A percentile compares a stretch with the other conserved stretches of the same genome.
Conservation (phyloP, 345 rosid species). For the Eucalyptus polyanthemos region DNA sequence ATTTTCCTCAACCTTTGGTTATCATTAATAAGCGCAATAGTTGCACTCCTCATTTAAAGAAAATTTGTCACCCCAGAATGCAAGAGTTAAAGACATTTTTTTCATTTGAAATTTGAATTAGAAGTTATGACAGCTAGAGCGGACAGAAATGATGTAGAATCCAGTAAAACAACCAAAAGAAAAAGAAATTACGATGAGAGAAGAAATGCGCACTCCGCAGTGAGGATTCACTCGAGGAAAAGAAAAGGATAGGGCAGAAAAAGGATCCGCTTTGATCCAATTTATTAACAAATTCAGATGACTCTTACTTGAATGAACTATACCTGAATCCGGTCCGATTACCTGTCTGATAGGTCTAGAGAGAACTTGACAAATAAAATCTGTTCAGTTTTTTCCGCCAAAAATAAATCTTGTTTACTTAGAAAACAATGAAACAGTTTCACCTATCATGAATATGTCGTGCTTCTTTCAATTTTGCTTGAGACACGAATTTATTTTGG, state of each 20-base stretch:
- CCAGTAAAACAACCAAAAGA: no score
- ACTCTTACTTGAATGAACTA: neutral
- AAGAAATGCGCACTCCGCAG: no score
- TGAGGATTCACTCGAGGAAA: neutral
- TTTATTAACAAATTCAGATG: neutral
- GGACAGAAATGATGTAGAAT: no score
- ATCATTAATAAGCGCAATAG: neutral
- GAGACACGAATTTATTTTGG: neutral
- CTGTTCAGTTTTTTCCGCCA: neutral
- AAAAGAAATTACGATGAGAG: no score
- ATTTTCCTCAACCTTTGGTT: neutral
- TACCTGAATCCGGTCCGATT: neutral
- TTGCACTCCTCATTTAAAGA: neutral
- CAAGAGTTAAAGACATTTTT: no score
- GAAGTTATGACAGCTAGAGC: no score
- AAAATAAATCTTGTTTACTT: neutral
- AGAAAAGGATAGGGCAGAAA: neutral
- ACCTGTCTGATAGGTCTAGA: neutral
- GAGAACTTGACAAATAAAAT: neutral
- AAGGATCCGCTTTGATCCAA: neutral
- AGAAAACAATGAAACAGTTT: neutral
- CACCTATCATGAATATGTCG: neutral
- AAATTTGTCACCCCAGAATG: neutral
- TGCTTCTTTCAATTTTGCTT: neutral
- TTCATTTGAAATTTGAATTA: no score